A percentile compares a stretch with the other conserved stretches of the same genome.
These are phyloP conservation scores for Panicum virgatum DNA, from an alignment of 202 grass and related monocot genomes.

Conservation along the genomic window DNA sequence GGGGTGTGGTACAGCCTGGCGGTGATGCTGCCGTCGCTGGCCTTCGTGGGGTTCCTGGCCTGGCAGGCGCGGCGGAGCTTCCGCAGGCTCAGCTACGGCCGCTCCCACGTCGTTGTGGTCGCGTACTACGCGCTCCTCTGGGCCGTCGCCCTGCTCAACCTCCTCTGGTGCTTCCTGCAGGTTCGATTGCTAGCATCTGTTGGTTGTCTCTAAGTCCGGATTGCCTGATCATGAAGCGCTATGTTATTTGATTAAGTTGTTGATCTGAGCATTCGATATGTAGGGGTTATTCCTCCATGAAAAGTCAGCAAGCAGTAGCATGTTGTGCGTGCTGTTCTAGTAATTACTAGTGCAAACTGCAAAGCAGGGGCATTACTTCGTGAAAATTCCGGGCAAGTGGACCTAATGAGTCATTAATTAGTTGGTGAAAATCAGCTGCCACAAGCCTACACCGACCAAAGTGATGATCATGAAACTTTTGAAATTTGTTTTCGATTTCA, in stretches of 20 bases:
- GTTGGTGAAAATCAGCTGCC: background rate
- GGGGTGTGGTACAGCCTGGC: slow-evolving; percentile 73
- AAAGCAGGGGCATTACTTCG: background rate
- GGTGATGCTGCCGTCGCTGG: slow-evolving; percentile 71
- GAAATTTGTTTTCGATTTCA: background rate
- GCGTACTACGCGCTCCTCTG: slow-evolving; percentile 87
- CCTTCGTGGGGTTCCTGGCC: slow-evolving; percentile 85
- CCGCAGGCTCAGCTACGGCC: slow-evolving; percentile 70
- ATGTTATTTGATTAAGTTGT: background rate
- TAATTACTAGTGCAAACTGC: background rate
- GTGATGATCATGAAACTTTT: background rate
- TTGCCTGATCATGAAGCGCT: background rate
- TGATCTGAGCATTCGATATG: background rate
- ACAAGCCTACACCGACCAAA: background rate
- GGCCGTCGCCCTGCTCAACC: slow-evolving; percentile 80
- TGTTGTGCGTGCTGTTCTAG: background rate
- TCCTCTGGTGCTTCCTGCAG: slow-evolving; percentile 94
- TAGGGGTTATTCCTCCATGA: background rate
- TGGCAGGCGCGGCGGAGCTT: slow-evolving; percentile 84
- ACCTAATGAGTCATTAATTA: background rate
- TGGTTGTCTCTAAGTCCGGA: too few relatives aligned
- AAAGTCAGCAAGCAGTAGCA: background rate
- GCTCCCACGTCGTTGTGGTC: slow-evolving; percentile 82
- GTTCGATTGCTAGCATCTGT: slow-evolving; percentile 38
- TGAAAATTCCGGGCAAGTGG: background rate